Base-by-base conservation (phyloP, 177 flowering plant species). In the Tripterygium wilfordii region DNA sequence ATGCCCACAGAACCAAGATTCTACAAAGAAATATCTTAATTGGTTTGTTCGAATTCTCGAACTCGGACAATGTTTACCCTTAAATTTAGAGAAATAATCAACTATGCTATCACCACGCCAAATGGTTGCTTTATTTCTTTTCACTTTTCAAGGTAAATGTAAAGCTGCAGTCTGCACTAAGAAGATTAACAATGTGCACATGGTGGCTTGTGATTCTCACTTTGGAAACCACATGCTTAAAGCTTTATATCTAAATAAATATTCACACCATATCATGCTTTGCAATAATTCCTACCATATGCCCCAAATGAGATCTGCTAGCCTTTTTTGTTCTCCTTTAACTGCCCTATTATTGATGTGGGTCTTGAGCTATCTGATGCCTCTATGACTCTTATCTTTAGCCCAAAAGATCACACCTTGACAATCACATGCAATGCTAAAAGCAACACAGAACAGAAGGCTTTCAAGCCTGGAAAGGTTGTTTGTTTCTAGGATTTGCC, bases 401-500 rank as follows among this genome's bases (percentile, higher is more conserved):
- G 18, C 10, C 19, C 3, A 19, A 39, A 10, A 39, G 29, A 37
- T 18, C 36, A n/a, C n/a, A n/a, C 29, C 18, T 27, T 30, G 31
- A 25, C 36, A 35, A 48, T 22, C 41, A 33, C 52, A 48, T 48
- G 52, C 36, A 17, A 29, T 8, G 23, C n/a, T n/a, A 45, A 31
- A 29, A 29, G 22, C 4, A 2, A 17, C 9, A 44, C 1, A 18
- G 10, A 17, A 20, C 9, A 27, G 28, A 44, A 44, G 35, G 8
- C 12, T 10, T 15, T 12, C 14, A 24, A 19, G 36, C n/a, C n/a
- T n/a, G n/a, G n/a, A n/a, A n/a, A n/a, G n/a, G n/a, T n/a, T n/a
- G n/a, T n/a, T n/a, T n/a, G n/a, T n/a, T n/a, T n/a, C n/a, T 48
- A 7, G 42, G 36, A 6, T 36, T 16, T 15, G 41, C 42, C 22